phyloP scores from a whole-genome alignment of 2,329 filamentous ascomycete species.

The Cladosporium sphaerospermum region DNA sequence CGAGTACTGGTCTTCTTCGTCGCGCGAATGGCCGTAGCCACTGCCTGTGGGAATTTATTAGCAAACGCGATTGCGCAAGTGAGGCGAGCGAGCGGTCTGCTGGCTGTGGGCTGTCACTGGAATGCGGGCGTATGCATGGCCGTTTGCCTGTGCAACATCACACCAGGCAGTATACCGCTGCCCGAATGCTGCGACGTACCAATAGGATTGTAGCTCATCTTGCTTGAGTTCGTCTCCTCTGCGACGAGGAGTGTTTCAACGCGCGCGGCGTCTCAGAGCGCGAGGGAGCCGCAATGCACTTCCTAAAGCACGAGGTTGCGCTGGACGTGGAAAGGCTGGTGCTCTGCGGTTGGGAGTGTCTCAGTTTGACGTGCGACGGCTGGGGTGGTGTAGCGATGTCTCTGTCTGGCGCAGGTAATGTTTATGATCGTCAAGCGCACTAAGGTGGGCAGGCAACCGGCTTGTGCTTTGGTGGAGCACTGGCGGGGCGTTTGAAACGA shows the following conservation, averaged over 20 bases:
- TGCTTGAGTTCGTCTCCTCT: background rate
- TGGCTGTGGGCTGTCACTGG: background rate
- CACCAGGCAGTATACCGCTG: background rate
- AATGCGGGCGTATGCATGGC: conserved; percentile 5
- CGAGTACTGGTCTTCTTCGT: conserved; percentile 23
- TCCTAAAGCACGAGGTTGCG: background rate
- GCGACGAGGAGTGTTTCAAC: background rate
- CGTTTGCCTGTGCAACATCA: background rate
- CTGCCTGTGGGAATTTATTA: conserved; percentile 12
- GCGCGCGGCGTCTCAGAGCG: background rate
- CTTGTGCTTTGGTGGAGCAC: too few relatives aligned
- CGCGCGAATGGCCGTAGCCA: conserved; percentile 16
- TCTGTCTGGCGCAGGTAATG: background rate
- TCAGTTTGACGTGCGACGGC: background rate
- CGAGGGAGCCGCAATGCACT: background rate
- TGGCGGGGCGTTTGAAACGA: too few relatives aligned
- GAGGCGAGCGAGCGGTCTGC: background rate
- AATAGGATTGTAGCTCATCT: conserved; percentile 12
- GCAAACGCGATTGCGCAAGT: background rate
- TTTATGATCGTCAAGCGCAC: background rate
- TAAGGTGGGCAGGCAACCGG: too few relatives aligned
- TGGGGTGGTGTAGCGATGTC: background rate
- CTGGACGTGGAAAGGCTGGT: background rate
- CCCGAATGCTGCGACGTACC: conserved; percentile 1
- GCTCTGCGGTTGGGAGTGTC: background rate